Evolutionary conservation across 2,329 filamentous ascomycete species (phyloP).

Genomic region (Claviceps sp.): DNA sequence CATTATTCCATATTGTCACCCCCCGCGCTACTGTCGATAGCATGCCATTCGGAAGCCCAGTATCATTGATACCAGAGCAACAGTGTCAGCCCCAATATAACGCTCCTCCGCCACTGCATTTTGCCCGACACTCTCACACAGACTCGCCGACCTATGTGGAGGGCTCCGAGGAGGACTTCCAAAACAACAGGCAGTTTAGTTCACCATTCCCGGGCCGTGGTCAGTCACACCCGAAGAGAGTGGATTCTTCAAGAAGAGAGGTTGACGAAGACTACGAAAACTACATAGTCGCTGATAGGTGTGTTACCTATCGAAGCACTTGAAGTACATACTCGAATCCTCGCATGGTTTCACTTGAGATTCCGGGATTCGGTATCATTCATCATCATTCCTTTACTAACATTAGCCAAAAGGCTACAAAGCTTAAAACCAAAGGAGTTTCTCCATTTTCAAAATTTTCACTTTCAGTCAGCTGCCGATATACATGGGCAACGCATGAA

Average conservation of each 20-base stretch:
- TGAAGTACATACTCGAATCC: not conserved
- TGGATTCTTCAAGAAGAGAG: conserved; percentile 15
- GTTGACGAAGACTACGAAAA: conserved; percentile 32
- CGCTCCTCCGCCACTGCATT: conserved; percentile 32
- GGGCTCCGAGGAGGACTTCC: conserved; percentile 17
- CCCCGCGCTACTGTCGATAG: conserved; percentile 16
- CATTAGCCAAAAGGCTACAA: conserved; percentile 21
- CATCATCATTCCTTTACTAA: not conserved
- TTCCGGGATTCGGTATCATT: not conserved
- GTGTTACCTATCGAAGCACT: conserved; percentile 4
- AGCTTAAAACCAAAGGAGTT: conserved; percentile 28
- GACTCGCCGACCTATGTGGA: conserved; percentile 18
- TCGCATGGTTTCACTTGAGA: not conserved
- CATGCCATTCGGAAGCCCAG: conserved; percentile 21
- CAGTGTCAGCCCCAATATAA: conserved; percentile 13
- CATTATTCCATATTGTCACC: conserved; percentile 7
- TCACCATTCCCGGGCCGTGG: conserved; percentile 24
- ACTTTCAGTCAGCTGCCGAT: conserved; percentile 32
- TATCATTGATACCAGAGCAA: conserved; percentile 30
- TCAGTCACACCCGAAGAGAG: conserved; percentile 19
- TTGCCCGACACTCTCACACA: conserved; percentile 25
- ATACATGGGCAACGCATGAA: conserved; percentile 37
- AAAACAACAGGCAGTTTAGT: conserved; percentile 15
- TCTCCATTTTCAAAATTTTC: conserved; percentile 34
- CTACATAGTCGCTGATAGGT: conserved; percentile 27